Evolutionary conservation across 306 rosid species (phyloP).

Genomic region (Cyamopsis tetragonoloba): DNA sequence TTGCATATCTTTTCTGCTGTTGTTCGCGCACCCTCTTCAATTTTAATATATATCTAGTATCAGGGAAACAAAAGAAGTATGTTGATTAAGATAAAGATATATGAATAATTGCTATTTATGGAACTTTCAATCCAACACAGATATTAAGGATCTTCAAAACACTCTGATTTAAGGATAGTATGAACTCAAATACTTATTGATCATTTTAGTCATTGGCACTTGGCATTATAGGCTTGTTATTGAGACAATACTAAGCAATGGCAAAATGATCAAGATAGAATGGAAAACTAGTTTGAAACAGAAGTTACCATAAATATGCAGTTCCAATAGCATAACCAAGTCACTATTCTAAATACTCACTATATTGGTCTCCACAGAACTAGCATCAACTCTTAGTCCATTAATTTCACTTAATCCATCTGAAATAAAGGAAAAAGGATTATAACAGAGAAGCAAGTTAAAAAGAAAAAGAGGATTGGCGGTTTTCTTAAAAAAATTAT

Average conservation of each 20-base stretch:
- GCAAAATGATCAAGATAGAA: not conserved
- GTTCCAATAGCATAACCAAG: not conserved
- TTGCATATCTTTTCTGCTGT: slow-evolving; percentile 50
- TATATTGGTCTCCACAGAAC: slow-evolving; percentile 69
- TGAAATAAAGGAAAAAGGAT: slow-evolving; percentile 18
- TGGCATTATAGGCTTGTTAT: not conserved
- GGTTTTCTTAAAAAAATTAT: not conserved
- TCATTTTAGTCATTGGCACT: not conserved
- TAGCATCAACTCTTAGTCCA: slow-evolving; percentile 52
- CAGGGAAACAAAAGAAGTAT: not conserved
- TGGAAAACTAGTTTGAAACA: not conserved
- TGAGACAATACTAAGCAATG: not conserved
- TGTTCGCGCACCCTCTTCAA: slow-evolving; percentile 47
- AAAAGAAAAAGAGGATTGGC: not conserved
- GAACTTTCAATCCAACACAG: not conserved
- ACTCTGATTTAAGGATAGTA: not conserved
- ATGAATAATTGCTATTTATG: not conserved
- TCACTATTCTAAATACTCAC: slow-evolving; percentile 45
- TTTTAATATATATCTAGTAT: slow-evolving; percentile 52
- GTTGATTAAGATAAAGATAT: not conserved
- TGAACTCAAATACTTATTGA: not conserved
- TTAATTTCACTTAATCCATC: slow-evolving; percentile 59
- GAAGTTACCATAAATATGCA: not conserved
- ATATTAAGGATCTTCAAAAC: not conserved
- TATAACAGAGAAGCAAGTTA: not conserved